These are phyloP conservation scores for Calonectria honghensis DNA, from an alignment of 2,329 filamentous ascomycete species.

Conservation along the genomic window DNA sequence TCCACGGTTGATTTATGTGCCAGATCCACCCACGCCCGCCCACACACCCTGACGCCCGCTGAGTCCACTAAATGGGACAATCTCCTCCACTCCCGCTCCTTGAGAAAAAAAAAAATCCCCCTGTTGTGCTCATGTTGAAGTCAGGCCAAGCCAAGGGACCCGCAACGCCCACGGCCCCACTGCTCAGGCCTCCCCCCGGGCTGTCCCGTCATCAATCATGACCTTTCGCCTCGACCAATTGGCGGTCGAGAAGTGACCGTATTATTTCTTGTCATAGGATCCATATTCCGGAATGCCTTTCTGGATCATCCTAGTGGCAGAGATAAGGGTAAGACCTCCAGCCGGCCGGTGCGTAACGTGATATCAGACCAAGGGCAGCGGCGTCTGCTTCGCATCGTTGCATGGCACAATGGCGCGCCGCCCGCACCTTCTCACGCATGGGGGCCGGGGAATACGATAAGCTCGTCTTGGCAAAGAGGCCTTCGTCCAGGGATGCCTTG, in stretches of 20 bases:
- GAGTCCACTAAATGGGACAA: neutral
- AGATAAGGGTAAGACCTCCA: conserved; percentile 21
- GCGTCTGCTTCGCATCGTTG: conserved; percentile 3
- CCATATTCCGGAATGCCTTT: conserved; percentile 1
- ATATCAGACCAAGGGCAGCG: conserved; percentile 24
- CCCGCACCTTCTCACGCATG: neutral
- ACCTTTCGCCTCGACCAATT: neutral
- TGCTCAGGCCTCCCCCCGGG: conserved; percentile 8
- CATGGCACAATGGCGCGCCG: conserved; percentile 3
- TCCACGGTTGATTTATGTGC: conserved; percentile 16
- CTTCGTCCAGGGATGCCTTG: conserved; percentile 18
- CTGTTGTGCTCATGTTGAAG: conserved; percentile 10
- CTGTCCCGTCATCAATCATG: conserved; percentile 16
- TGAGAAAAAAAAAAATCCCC: conserved; percentile 5
- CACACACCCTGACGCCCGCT: conserved; percentile 16
- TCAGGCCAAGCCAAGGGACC: conserved; percentile 13
- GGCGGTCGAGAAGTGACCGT: conserved; percentile 5
- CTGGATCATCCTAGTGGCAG: neutral
- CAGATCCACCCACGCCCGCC: conserved; percentile 30
- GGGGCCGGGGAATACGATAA: conserved; percentile 23
- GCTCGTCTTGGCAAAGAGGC: conserved; percentile 8
- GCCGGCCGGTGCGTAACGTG: conserved; percentile 11
- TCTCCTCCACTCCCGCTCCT: conserved; percentile 1
- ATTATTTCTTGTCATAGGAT: conserved; percentile 27
- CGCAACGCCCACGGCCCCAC: conserved; percentile 18